Evolutionary conservation across 1,284 basidiomycete species (phyloP).

Genomic region (Bondarzewia mesenterica): DNA sequence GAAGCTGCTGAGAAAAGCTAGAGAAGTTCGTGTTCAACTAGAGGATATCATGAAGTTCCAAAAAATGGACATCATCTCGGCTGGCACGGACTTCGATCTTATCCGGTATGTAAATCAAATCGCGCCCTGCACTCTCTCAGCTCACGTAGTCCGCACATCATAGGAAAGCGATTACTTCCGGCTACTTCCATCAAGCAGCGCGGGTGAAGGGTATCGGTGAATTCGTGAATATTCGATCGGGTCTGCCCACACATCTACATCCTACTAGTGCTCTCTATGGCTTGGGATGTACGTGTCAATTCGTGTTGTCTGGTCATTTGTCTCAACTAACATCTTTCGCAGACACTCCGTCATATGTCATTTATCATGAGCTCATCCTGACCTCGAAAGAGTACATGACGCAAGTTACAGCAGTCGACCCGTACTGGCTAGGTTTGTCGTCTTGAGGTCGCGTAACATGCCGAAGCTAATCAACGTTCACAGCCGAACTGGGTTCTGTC

Average conservation of each 20-base stretch:
- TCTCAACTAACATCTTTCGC: constrained; percentile 13
- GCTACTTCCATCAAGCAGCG: constrained; percentile 99
- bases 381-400: constrained; percentile 97
- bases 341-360: constrained; percentile 94
- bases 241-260: constrained; percentile 86
- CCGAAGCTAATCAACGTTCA: constrained; percentile 3
- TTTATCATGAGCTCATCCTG: constrained; percentile 94
- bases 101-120: constrained; percentile 54
- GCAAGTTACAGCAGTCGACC: constrained; percentile 90
- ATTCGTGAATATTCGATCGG: constrained; percentile 97
- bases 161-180: constrained; percentile 95
- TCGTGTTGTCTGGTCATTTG: constrained; percentile 3
- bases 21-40: constrained; percentile 93
- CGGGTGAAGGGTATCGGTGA: constrained; percentile 98
- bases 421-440: constrained; percentile 80
- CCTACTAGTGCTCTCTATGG: constrained; percentile 97
- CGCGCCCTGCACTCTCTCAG: neutral
- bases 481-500: constrained; percentile 87
- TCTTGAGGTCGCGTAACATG: too few species aligned
- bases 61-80: constrained; percentile 86
- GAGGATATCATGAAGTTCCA: constrained; percentile 99
- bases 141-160: constrained; percentile 3
- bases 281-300: constrained; percentile 72
- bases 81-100: constrained; percentile 93
- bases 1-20: constrained; percentile 89